Percentiles rank a stretch among this genome's conserved stretches.
These are phyloP conservation scores for Ustilago trichophora DNA, from an alignment of 1,284 basidiomycete species.

Conservation along the genomic window DNA sequence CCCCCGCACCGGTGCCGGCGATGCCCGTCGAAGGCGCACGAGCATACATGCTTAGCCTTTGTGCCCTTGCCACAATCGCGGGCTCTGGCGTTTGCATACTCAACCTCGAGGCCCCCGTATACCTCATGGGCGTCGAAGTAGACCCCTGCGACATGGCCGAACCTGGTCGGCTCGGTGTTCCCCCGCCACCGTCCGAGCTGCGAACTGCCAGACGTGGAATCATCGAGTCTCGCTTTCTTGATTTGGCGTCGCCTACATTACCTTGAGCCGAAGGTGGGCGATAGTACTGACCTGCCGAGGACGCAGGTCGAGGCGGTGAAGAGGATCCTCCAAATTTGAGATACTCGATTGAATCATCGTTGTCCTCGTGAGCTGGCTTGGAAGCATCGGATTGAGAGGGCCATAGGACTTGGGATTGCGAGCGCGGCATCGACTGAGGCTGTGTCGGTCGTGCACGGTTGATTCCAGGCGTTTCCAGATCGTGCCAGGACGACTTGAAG, in stretches of 20 bases:
- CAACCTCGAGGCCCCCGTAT: slow-evolving; percentile 41
- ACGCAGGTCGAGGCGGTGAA: slow-evolving; percentile 26
- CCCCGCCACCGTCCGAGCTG: slow-evolving; percentile 5
- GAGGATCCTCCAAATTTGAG: slow-evolving; percentile 13
- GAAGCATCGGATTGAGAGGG: slow-evolving; percentile 5
- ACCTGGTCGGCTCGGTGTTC: slow-evolving; percentile 39
- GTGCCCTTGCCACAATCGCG: slow-evolving; percentile 52
- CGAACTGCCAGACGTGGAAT: slow-evolving; percentile 48
- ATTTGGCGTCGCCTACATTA: slow-evolving; percentile 32
- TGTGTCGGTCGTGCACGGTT: neutral
- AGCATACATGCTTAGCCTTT: slow-evolving; percentile 55
- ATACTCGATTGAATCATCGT: slow-evolving; percentile 37
- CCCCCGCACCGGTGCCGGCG: slow-evolving; percentile 6
- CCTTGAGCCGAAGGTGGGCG: slow-evolving; percentile 50
- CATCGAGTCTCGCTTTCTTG: slow-evolving; percentile 44
- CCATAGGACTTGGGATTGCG: slow-evolving; percentile 35
- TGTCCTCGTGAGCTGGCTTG: neutral
- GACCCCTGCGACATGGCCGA: slow-evolving; percentile 53
- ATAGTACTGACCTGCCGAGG: slow-evolving; percentile 50
- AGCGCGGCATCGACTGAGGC: slow-evolving; percentile 30
- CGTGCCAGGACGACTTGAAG: slow-evolving; percentile 37
- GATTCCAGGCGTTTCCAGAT: slow-evolving; percentile 10
- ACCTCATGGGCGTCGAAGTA: slow-evolving; percentile 33
- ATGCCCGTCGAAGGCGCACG: slow-evolving; percentile 41
- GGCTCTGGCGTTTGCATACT: slow-evolving; percentile 63